Evolutionary conservation across 306 rosid species (phyloP).

Genomic region (Castanospermum australe): DNA sequence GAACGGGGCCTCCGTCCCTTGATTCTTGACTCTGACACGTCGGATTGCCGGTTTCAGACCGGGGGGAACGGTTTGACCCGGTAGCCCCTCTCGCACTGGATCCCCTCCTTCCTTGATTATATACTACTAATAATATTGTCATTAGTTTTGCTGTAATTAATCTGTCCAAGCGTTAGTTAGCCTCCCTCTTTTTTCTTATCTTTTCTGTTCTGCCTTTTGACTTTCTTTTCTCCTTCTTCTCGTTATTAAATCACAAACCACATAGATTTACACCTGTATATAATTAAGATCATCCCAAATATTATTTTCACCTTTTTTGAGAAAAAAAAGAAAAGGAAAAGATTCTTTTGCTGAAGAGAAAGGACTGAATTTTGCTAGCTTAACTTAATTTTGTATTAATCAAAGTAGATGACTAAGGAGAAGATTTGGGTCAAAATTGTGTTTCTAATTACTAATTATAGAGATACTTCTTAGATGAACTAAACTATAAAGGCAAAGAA

Average conservation of each 20-base stretch:
- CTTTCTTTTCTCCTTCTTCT: not conserved
- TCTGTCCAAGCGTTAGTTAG: not conserved
- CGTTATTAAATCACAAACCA: not conserved
- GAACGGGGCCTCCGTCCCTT: too few relatives aligned
- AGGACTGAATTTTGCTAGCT: too few relatives aligned
- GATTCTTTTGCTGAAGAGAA: too few relatives aligned
- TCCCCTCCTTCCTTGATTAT: not conserved
- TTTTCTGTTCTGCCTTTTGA: not conserved
- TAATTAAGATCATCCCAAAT: not conserved
- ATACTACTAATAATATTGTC: not conserved
- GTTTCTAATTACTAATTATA: too few relatives aligned
- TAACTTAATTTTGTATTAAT: too few relatives aligned
- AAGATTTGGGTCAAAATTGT: too few relatives aligned
- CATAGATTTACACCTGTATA: not conserved
- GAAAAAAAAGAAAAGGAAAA: not conserved
- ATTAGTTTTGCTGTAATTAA: not conserved
- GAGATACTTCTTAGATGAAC: too few relatives aligned
- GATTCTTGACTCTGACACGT: slow-evolving; percentile 9
- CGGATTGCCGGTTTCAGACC: slow-evolving; percentile 1
- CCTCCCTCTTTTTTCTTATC: not conserved
- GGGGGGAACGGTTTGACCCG: slow-evolving; percentile 37
- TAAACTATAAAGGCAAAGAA: too few relatives aligned
- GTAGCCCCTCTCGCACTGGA: not conserved
- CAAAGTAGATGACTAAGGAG: too few relatives aligned
- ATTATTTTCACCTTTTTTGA: not conserved